Percentiles rank a stretch among this genome's conserved stretches.
Conservation (phyloP, 768 basidiomycete genomes). For the Holtermannia corniformis region DNA sequence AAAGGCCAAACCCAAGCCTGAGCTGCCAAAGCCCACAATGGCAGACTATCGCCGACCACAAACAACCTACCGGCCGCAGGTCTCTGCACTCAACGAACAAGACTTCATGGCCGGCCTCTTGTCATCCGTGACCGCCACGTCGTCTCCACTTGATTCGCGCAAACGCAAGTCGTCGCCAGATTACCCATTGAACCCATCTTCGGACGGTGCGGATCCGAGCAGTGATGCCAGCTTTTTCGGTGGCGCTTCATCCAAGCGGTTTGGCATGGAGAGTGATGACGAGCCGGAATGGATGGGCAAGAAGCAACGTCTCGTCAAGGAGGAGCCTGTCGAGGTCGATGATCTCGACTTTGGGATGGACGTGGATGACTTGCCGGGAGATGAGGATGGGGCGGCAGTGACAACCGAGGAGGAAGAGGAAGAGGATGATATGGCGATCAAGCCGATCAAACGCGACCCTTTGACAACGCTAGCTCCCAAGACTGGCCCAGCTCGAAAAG, state of each 20-base stretch:
- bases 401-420: conserved; percentile 23
- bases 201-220: conserved; percentile 27
- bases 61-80: conserved; percentile 58
- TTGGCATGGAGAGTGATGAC: conserved; percentile 27
- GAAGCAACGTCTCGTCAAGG: conserved; percentile 28
- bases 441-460: conserved; percentile 13
- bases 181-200: conserved; percentile 20
- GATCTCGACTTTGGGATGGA: conserved; percentile 24
- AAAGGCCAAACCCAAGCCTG: conserved; percentile 48
- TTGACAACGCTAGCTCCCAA: conserved; percentile 11
- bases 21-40: conserved; percentile 11
- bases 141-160: conserved; percentile 43
- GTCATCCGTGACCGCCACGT: conserved; percentile 44
- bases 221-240: conserved; percentile 28
- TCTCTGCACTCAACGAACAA: conserved; percentile 68
- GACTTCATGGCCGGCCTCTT: conserved; percentile 82
- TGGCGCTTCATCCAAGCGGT: conserved; percentile 12
- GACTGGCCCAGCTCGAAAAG: too few relatives aligned
- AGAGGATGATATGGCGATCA: conserved; percentile 30
- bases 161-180: conserved; percentile 46
- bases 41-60: conserved; percentile 41
- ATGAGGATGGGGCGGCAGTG: conserved; percentile 15
- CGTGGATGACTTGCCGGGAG: too few relatives aligned
- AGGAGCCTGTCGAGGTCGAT: conserved; percentile 13
- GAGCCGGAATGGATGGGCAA: conserved; percentile 26